Evolutionary conservation across 1,284 basidiomycete genomes (phyloP), one percentile per base, ranked within the genome.

Genomic region (Boletellus dicymbophilus): DNA sequence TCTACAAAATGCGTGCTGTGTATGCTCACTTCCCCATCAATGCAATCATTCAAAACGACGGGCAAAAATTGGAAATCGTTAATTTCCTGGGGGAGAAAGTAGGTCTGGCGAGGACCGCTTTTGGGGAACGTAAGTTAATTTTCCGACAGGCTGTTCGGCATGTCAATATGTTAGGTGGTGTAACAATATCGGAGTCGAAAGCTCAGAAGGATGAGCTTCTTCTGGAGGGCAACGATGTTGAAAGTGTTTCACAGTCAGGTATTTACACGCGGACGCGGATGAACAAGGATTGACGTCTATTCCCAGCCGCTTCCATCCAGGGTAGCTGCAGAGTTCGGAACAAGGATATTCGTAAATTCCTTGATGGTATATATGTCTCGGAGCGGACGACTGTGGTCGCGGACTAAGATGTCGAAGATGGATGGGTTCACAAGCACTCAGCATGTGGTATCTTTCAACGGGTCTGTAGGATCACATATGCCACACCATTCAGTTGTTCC

Each of bases 1-100:
- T 89, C 69, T 99, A 99, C 87, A 99, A 99, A 89, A 96, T 98
- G 94, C 91, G 93, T 66, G 82, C 95, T 33, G 97, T 99, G 53
- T 99, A 99, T 72, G 97, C 97, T 67, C 97, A 99, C 84, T 99
- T 99, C 84, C 97, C 97, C 59, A 98, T 99, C 83, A 99, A 99
- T 82, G 90, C 93, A 72, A 98, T 99, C 74, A 94, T 98, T 69
- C 87, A 90, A 72, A 88, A 90, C 38, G 77, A 77, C 62, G 93
- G 93, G 52, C 70, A 71, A 49, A 78, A 86, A 47, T 74, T 98
- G 53, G 96, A 99, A 76, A 99, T 99, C 78, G 89, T 98, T 67
- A 99, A 99, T 81, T 99, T 98, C 81, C 80, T 97, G 71, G 93
- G 95, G 62, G 91, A 94, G 81, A 95, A 96, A 84, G 90, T 90